Base-by-base conservation (phyloP, 2,329 filamentous ascomycete species). In the Fusarium poae region DNA sequence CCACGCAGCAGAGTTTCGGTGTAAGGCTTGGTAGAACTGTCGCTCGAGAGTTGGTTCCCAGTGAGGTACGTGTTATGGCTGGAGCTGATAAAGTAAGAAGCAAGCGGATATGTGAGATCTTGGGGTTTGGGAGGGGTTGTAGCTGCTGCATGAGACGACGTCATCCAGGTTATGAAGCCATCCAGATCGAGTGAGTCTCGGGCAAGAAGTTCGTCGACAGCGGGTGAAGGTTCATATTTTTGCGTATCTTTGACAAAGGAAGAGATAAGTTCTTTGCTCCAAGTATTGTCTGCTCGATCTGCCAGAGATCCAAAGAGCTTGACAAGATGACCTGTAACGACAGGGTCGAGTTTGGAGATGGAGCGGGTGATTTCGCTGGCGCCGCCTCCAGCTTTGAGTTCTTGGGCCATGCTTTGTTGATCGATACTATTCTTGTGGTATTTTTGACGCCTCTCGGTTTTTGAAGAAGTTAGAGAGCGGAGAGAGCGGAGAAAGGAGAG, bases 61-160 rank as follows among this genome's bases (percentile, higher is more conserved):
- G 94, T 88, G 23, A 97, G 87, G 73, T 97, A 97, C 0, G 94
- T 97, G 80, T 97, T 97, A 84, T 97, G 94, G 58, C 94, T 97
- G 73, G 93, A 97, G 67, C 91, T 97, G 77, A 97, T 93, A 80
- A 93, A 97, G 80, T 97, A 97, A 80, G 93, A 94, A 62, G 93
- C 92, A 67, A 97, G 82, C 1, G 94, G 94, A 74, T 89, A 91
- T 52, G 93, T 88, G 57, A 96, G 85, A 57, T 88, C 85, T 56
- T 82, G 76, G 4, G 79, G 67, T 25, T 74, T 72, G 21, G 78
- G 77, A 3, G 83, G 82, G 2, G 78, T 79, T 20, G 81, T 79
- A 35, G 80, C 78, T 42, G 82, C 79, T 57, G 82, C 79, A 15
- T 81, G 80, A 5, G 81, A 65, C 27, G 86, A 88, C 5, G 82